Base-by-base conservation (phyloP, 2,329 filamentous ascomycete genomes). In the Stachybotrys chlorohalonatus region DNA sequence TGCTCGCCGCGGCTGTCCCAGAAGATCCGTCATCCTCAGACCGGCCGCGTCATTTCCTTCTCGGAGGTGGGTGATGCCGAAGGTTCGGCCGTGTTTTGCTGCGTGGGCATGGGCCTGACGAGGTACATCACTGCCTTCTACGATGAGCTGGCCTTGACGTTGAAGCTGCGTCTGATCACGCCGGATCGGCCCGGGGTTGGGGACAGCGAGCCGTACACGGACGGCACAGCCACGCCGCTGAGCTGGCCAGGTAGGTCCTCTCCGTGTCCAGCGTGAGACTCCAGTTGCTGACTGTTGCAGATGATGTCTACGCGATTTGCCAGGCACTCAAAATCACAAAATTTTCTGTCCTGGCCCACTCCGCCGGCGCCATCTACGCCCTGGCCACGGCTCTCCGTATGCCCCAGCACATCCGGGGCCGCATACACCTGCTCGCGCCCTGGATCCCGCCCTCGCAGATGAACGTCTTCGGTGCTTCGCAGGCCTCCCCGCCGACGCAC, bases 361-460 rank as follows among this genome's bases (percentile, higher is more conserved):
- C 93, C 1, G 94, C 94, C 1, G 94, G 94, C 15, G 93, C 94
- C n/a, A 95, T 99, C 53, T 99, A 99, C 66, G 94, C 94, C 2
- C 81, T 99, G 16, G 94, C 94, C 0, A 97, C 94, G 0, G 94
- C 94, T 0, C 77, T 99, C 49, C 89, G 94, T 49, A 95, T 99
- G 82, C 94, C 94, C 5, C 92, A 96, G 64, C 90, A 96, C 65
- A 95, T 99, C 57, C 87, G 92, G 6, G 94, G 94, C 17, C 87
- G 90, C 53, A 94, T 99, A 54, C 94, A 99, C 70, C 82, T 99
- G 2, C 80, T 99, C 8, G 93, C 94, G 1, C 94, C 94, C 0
- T 96, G 91, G 94, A 97, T 99, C 50, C 94, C 94, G 1, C 94
- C 94, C 0, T 97, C 90, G 5, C 91, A 96, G 67, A 87, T 96